Percentiles rank a stretch among this genome's conserved stretches.
Conservation (phyloP, 495 filamentous ascomycete genomes). For the Xylaria scruposa region DNA sequence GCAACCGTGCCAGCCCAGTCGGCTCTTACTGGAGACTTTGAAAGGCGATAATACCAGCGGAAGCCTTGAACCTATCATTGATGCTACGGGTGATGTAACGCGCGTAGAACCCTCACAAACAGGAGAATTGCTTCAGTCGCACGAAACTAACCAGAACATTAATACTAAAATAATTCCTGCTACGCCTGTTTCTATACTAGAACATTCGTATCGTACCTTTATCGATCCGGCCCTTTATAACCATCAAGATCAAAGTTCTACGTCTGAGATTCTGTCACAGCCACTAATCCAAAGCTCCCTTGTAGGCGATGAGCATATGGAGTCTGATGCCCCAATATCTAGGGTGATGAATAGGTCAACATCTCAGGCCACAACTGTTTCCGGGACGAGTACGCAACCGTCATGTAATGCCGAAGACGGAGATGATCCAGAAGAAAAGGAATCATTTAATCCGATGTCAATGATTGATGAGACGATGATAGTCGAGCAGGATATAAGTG, state of each 20-base stretch:
- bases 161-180: neutral
- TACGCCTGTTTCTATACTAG: neutral
- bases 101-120: neutral
- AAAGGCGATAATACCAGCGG: neutral
- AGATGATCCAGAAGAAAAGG: neutral
- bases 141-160: neutral
- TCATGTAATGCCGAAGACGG: neutral
- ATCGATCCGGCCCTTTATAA: neutral
- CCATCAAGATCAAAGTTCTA: neutral
- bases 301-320: neutral
- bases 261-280: neutral
- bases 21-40: neutral
- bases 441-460: neutral
- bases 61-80: neutral
- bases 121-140: neutral
- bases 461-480: conserved; percentile 27
- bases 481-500: conserved; percentile 29
- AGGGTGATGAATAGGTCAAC: neutral
- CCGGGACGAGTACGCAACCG: neutral
- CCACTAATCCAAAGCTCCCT: too few species aligned
- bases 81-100: neutral
- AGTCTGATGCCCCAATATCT: neutral
- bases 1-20: neutral
- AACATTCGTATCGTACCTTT: neutral
- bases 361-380: conserved; percentile 25